A percentile compares a stretch with the other conserved stretches of the same genome.
These are phyloP conservation scores for Sistotremastrum suecicum DNA, from an alignment of 768 basidiomycete genomes.

Conservation along the genomic window DNA sequence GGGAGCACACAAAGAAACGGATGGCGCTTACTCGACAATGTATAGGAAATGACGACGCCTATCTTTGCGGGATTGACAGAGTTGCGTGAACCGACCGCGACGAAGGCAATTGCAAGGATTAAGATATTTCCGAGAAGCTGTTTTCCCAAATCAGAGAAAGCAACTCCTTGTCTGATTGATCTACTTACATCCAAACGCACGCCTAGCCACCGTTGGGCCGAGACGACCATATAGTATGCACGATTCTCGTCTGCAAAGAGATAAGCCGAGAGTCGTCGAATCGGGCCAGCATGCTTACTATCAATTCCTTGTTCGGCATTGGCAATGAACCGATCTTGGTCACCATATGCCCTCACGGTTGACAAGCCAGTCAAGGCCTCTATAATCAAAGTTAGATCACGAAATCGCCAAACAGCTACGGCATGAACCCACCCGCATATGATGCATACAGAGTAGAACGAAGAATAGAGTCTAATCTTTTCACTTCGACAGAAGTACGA, in stretches of 20 bases:
- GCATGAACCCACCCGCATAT: conserved; percentile 31
- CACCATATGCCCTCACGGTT: conserved; percentile 46
- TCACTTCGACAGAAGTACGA: conserved; percentile 46
- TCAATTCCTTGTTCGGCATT: conserved; percentile 41
- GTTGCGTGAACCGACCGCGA: conserved; percentile 47
- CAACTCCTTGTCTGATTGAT: too few relatives aligned
- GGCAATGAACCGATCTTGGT: conserved; percentile 35
- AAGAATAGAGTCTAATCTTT: conserved; percentile 48
- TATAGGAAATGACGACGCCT: conserved; percentile 46
- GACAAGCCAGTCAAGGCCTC: conserved; percentile 51
- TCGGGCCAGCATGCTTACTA: conserved; percentile 6
- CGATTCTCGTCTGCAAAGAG: conserved; percentile 27
- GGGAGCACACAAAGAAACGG: conserved; percentile 16
- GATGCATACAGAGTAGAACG: conserved; percentile 44
- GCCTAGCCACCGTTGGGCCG: conserved; percentile 52
- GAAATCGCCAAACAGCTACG: neutral
- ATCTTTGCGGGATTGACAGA: conserved; percentile 45
- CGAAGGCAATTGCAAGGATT: conserved; percentile 54
- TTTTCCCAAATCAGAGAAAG: too few relatives aligned
- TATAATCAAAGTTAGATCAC: conserved; percentile 10
- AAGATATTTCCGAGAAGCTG: conserved; percentile 46
- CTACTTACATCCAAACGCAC: conserved; percentile 35
- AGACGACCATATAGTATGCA: conserved; percentile 50
- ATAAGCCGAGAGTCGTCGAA: too few relatives aligned
- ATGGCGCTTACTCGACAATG: conserved; percentile 14